Base-by-base conservation (phyloP, 208 protist species). In the Plasmodiophora brassicae region DNA sequence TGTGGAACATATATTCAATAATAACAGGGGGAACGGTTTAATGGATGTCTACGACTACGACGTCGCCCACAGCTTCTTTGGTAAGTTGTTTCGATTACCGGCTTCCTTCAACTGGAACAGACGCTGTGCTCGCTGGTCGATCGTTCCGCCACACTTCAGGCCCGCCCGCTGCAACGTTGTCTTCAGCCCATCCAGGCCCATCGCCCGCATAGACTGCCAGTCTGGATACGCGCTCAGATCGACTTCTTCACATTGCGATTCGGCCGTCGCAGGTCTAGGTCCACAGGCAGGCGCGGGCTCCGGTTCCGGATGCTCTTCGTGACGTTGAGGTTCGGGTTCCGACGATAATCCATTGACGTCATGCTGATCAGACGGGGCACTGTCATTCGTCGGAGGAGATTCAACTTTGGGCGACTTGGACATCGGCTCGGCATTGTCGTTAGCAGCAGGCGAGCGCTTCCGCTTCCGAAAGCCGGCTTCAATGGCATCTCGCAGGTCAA, bases 91-190 rank as follows among this genome's bases (percentile, higher is more conserved):
- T 20, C n/a, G 28, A n/a, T n/a, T n/a, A 14, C 25, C 28, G 36
- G 25, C 20, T 35, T 71, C 22, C 32, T 88, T 88, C 35, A 88
- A 65, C 10, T 84, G 35, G n/a, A 88, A 88, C 43, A 88, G 43
- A 20, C 86, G 54, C 43, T 87, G 36, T 87, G 86, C 20, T 28
- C 86, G 20, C 32, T 88, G 85, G 20, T 14, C 25, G 28, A 88
- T 22, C n/a, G 46, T 88, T 88, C 86, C 86, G 14, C 86, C 86
- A 38, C 86, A 88, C 78, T 88, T 88, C 50, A 88, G 35, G 14
- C 86, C 86, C 28, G n/a, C 10, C 38, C 32, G 32, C 14, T 86
- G 50, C 86, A 88, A 86, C 84, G 41, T 39, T 20, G 5, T 36
- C n/a, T 88, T 88, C 20, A 88, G 43, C 22, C 28, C 36, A 28